Evolutionary conservation across 23 red algal genomes (phyloP), one percentile per base, ranked within the genome.

Genomic region (Gracilaria domingensis): DNA sequence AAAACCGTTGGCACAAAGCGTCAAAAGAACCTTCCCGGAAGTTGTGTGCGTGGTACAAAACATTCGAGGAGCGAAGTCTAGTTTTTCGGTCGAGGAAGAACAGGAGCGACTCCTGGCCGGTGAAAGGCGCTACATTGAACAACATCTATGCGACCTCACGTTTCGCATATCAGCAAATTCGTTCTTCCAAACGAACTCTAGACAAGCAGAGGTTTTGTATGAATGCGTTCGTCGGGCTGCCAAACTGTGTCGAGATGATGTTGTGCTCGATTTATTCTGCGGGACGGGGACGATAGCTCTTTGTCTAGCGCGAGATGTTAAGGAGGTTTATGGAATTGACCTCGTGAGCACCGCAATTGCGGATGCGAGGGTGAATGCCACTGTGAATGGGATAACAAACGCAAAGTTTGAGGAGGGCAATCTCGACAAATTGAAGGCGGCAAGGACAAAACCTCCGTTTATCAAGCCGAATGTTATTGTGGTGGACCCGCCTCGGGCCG

Each of bases 211-310:
- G n/a, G n/a, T 81, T 21, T 73, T 99, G 40, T 92, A 94, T 66
- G 66, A 89, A 12, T 47, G 81, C 4, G 82, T 96, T 51, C 38
- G 69, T 38, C 80, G 93, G 56, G 86, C 84, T 33, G 94, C 93
- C 12, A 84, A 79, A 14, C 75, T 93, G 28, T 24, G 42, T 4
- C 30, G 44, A 14, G 28, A 77, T 59, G 91, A 95, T 37, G 48
- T 91, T 25, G 89, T 99, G 44, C 79, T 96, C 35, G 97, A 99
- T 37, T 77, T 99, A 21, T 99, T 96, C 89, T 99, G 97, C 47
- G 97, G 97, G 14, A 99, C 95, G 4, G 97, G 97, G 24, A 94
- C 94, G 12, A 99, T 99, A 64, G 90, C 82, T n/a, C 93, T 99
- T 30, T 95, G 45, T 45, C 58, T 99, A 32, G 90, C 97, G 21